Base-by-base conservation (phyloP, 306 rosid genomes). In the Coriaria nepalensis region DNA sequence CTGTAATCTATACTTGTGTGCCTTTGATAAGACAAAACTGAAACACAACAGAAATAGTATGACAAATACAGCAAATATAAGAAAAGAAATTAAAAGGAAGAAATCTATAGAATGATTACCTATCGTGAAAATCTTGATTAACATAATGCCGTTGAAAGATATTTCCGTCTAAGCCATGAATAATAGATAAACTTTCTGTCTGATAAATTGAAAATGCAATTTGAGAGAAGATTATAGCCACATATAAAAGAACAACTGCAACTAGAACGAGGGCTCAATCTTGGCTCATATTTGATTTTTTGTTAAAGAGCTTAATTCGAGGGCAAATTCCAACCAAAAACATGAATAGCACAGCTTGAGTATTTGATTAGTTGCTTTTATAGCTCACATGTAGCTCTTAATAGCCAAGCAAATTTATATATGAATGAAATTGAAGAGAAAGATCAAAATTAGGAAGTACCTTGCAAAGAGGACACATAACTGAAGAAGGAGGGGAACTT, bases 401-500 rank as follows among this genome's bases (percentile, higher is more conserved):
- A 33, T 7, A 33, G 6, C n/a, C 15, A 8, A 38, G 8, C 29
- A 43, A 45, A 7, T 37, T n/a, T 14, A 43, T 40, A 47, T 39
- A 40, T 47, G 45, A 73, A 40, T 13, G 43, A 36, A 11, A 52
- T n/a, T n/a, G 7, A 48, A 49, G 5, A 61, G 10, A 8, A 38
- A 9, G 45, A 54, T 43, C 7, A 52, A 55, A 13, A 64, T 7
- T 60, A n/a, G n/a, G n/a, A n/a, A n/a, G 43, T 65, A 84, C 97
- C 95, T 88, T 88, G 81, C 97, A 88, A 37, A 84, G 79, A 49
- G 97, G 97, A 48, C 97, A 88, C 53, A 74, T 81, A 6, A 88
- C 69, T 39, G 77, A 76, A 40, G 86, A 54, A 56, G 65, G 66
- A 10, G 70, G 50, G 65, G 52, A 36, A 42, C 56, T 60, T 49